Base-by-base conservation (phyloP, 495 filamentous ascomycete species). In the Emericellopsis terricola region DNA sequence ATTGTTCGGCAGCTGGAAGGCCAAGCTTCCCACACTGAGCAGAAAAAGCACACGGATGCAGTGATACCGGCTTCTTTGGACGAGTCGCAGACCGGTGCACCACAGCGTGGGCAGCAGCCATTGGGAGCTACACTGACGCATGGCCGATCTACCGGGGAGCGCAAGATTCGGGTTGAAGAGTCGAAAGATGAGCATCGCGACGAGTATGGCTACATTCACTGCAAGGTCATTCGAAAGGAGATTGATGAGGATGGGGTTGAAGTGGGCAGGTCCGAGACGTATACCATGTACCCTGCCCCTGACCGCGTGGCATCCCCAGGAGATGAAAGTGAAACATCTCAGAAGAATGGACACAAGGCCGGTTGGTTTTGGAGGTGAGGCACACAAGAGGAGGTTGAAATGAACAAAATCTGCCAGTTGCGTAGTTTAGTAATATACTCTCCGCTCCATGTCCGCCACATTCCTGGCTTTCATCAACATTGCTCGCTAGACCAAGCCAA, bases 361-460 rank as follows among this genome's bases (percentile, higher is more conserved):
- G 46, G 48, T n/a, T 56, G 52, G 50, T 51, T 53, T 20, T 56
- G 52, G 50, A 46, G 37, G 29, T 43, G 31, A 40, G n/a, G 7
- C 5, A 30, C 15, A 5, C 8, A 7, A 10, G 14, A 30, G 8
- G 8, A 30, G 6, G 9, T n/a, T n/a, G n/a, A n/a, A n/a, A n/a
- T n/a, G n/a, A n/a, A n/a, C n/a, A n/a, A n/a, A n/a, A n/a, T n/a
- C n/a, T n/a, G n/a, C n/a, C n/a, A n/a, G n/a, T n/a, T n/a, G n/a
- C n/a, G n/a, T n/a, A 7, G 28, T 30, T 7, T 30, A 15, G 5
- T 6, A 11, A 14, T 30, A 5, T 15, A 3, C 4, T 8, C 7
- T n/a, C 21, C 14, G 20, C 19, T 35, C 7, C n/a, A n/a, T n/a
- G n/a, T n/a, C n/a, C n/a, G n/a, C n/a, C n/a, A n/a, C n/a, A n/a